These are phyloP conservation scores for Lactifluus subvellereus DNA, from an alignment of 768 basidiomycete genomes.

Conservation along the genomic window DNA sequence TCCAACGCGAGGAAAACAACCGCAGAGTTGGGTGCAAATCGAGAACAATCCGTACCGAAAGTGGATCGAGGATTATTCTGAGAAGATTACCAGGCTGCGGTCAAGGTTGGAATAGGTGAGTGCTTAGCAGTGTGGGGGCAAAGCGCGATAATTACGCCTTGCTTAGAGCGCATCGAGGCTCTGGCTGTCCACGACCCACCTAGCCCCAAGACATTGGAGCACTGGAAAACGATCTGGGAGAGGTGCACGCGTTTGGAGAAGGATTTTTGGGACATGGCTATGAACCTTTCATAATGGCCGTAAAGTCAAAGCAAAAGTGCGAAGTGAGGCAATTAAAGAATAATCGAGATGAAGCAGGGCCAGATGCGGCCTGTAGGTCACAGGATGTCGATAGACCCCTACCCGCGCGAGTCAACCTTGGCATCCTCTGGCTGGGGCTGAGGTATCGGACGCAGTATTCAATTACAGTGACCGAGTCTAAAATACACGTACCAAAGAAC, in stretches of 20 bases:
- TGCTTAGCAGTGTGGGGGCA: neutral
- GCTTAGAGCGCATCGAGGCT: slow-evolving; percentile 66
- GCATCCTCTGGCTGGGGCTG: neutral
- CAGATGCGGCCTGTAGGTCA: neutral
- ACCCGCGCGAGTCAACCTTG: neutral
- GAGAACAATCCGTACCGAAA: slow-evolving; percentile 67
- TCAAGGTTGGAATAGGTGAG: slow-evolving; percentile 68
- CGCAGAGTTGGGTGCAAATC: slow-evolving; percentile 48
- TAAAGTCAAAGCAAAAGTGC: neutral
- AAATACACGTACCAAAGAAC: no score
- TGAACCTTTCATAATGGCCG: slow-evolving; percentile 19
- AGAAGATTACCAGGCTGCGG: slow-evolving; percentile 62
- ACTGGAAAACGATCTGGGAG: slow-evolving; percentile 70
- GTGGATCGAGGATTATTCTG: slow-evolving; percentile 80
- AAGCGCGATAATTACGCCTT: neutral
- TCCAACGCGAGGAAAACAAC: slow-evolving; percentile 49
- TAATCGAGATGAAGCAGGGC: neutral
- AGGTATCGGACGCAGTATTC: no score
- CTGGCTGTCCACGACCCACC: slow-evolving; percentile 58
- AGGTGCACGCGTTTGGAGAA: slow-evolving; percentile 73
- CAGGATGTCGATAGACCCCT: neutral
- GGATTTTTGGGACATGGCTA: slow-evolving; percentile 80
- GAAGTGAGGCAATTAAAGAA: neutral
- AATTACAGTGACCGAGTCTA: no score
- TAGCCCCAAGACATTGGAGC: slow-evolving; percentile 48